Base-by-base conservation (phyloP, 345 rosid species). In the Limnanthes douglasii region DNA sequence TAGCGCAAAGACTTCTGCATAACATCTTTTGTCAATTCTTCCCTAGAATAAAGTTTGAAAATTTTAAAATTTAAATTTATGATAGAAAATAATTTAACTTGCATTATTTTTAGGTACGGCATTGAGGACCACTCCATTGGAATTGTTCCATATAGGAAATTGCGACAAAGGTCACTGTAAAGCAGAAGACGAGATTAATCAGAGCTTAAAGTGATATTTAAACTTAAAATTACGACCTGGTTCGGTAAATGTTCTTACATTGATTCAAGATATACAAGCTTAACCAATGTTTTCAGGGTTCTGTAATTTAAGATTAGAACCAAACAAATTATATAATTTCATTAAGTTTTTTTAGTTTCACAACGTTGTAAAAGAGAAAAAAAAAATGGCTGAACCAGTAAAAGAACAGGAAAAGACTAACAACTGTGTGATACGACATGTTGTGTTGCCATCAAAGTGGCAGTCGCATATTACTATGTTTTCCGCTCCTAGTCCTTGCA, bases 111-210 rank as follows among this genome's bases (percentile, higher is more conserved):
- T 23, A 74, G 48, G 50, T 31, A 25, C 18, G 35, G 56, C 50
- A 66, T n/a, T 12, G 75, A 56, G 4, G 67, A 70, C 84, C 80
- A 78, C 61, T 68, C 71, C 31, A 12, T 42, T 34, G 84, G 80
- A 10, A 78, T 54, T 8, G 78, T 56, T 19, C 80, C 84, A 55
- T 22, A 43, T 8, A 78, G 59, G 35, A 56, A 74, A 57, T 74
- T 71, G 45, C 45, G 69, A 15, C 77, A 63, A 31, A 73, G 50
- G 58, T 74, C 80, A 51, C 92, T 74, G 44, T 60, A 62, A 34
- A 20, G 29, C 11, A 31, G 16, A 3, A 10, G 14, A n/a, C n/a
- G n/a, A n/a, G n/a, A n/a, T n/a, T n/a, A n/a, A n/a, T n/a, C n/a
- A n/a, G n/a, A n/a, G n/a, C n/a, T n/a, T n/a, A n/a, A n/a, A n/a